These are phyloP conservation scores for Avena eriantha DNA, from an alignment of 176 grass and related monocot genomes.

Conservation along the genomic window DNA sequence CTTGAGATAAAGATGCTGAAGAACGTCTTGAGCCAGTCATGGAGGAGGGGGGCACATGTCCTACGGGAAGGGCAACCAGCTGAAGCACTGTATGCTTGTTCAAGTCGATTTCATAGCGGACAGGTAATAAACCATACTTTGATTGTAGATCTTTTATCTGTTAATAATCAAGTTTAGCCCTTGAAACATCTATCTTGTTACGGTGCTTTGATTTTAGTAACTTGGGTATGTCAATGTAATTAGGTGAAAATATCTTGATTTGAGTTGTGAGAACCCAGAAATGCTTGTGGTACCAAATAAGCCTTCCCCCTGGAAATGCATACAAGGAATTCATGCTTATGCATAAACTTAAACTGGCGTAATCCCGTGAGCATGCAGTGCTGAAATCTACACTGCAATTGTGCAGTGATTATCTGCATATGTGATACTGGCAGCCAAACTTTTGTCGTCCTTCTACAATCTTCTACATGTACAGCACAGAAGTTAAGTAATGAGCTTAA, in stretches of 20 bases:
- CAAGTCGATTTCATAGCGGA: constrained; percentile 54
- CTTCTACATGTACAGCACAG: not conserved
- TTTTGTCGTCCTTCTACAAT: not conserved
- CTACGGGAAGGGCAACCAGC: constrained; percentile 3
- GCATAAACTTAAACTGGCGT: not conserved
- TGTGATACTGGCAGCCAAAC: not conserved
- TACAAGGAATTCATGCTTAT: not conserved
- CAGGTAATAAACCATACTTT: constrained; percentile 38
- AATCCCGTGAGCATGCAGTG: not conserved
- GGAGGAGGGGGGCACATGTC: constrained; percentile 46
- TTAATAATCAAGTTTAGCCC: constrained; percentile 1
- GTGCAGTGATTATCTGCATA: not conserved
- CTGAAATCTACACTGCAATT: not conserved
- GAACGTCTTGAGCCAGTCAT: constrained; percentile 51
- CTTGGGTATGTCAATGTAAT: not conserved
- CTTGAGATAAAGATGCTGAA: constrained; percentile 51
- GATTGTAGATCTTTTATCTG: not conserved
- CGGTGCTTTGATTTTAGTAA: not conserved
- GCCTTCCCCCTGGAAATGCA: not conserved
- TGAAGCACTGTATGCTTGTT: constrained; percentile 43
- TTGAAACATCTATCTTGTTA: not conserved
- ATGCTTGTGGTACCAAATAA: not conserved
- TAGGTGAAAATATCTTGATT: not conserved
- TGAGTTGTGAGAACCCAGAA: not conserved
- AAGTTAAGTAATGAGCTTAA: not conserved